Evolutionary conservation across 2,329 filamentous ascomycete species (phyloP).

Genomic region (Aphanoascus verrucosus): DNA sequence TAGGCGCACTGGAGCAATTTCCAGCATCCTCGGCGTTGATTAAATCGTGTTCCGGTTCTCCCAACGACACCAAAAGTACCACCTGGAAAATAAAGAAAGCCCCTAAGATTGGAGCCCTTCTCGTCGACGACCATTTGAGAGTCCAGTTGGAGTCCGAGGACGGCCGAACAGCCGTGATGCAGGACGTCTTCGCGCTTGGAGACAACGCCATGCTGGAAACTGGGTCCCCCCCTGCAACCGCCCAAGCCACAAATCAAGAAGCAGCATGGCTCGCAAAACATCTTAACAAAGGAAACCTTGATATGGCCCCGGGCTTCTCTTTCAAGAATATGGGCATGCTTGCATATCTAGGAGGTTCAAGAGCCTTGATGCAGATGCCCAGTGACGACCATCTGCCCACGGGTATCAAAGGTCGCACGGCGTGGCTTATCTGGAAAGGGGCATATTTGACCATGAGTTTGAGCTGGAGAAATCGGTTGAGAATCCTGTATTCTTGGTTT

Average conservation of each 20-base stretch:
- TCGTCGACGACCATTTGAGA: conserved; percentile 47
- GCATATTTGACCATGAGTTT: conserved; percentile 39
- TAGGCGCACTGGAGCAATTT: conserved; percentile 20
- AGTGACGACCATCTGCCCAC: conserved; percentile 25
- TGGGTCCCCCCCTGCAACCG: conserved; percentile 45
- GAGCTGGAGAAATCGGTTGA: conserved; percentile 37
- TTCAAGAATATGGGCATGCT: conserved; percentile 49
- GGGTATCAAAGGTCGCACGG: conserved; percentile 32
- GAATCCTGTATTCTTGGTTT: conserved; percentile 34
- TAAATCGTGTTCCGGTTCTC: neutral
- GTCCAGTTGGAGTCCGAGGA: conserved; percentile 40
- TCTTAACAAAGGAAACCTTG: conserved; percentile 42
- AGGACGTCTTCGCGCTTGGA: conserved; percentile 46
- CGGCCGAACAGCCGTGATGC: conserved; percentile 34
- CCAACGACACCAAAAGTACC: conserved; percentile 14
- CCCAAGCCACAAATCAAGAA: conserved; percentile 50
- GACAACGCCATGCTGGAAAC: conserved; percentile 47
- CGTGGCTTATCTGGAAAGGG: conserved; percentile 36
- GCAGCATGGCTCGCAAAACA: conserved; percentile 47
- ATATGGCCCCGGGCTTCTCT: conserved; percentile 34
- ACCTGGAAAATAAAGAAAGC: conserved; percentile 44
- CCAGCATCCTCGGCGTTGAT: conserved; percentile 13
- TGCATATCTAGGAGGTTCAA: conserved; percentile 50
- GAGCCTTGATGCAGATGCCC: conserved; percentile 46
- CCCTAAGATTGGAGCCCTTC: conserved; percentile 38